phyloP scores from a whole-genome alignment of 371 early-diverging fungal species.

The Saksenaea oblongispora region DNA sequence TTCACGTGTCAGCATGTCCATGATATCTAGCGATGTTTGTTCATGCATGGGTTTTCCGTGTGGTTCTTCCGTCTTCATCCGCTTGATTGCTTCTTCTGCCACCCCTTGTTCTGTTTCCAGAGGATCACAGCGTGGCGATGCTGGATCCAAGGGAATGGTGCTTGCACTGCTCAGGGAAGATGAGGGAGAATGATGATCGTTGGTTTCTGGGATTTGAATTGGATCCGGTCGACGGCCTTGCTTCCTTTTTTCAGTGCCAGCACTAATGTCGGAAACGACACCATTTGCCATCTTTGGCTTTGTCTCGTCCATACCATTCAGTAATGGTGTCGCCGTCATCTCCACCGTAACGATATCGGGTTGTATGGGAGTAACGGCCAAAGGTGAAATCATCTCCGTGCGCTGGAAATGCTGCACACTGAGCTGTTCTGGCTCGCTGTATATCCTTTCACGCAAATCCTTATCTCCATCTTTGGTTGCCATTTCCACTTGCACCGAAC shows the following conservation, averaged over 20 bases:
- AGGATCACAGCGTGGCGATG: slow-evolving; percentile 2
- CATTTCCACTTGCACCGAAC: slow-evolving; percentile 54
- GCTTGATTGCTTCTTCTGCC: neutral
- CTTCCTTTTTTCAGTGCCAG: neutral
- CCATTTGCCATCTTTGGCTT: neutral
- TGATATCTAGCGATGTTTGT: slow-evolving; percentile 43
- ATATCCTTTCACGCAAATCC: neutral
- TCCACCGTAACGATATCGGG: neutral
- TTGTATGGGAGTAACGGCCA: neutral
- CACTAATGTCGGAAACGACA: neutral
- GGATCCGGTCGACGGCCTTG: neutral
- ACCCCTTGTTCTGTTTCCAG: slow-evolving; percentile 16
- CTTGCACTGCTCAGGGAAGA: slow-evolving; percentile 40
- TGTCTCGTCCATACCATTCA: neutral
- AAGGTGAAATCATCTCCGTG: neutral
- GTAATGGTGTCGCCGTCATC: neutral
- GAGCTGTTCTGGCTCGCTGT: neutral
- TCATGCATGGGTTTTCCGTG: neutral
- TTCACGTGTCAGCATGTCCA: slow-evolving; percentile 41
- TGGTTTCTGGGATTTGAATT: neutral
- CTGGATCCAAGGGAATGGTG: slow-evolving; percentile 31
- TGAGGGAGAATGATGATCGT: slow-evolving; percentile 13
- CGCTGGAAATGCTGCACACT: neutral
- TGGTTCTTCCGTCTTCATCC: slow-evolving; percentile 4
- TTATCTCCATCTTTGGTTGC: slow-evolving; percentile 22